Percentiles rank a stretch among this genome's conserved stretches.
Conservation (phyloP, 2,329 filamentous ascomycete genomes). For the Nectriaceae sp. region DNA sequence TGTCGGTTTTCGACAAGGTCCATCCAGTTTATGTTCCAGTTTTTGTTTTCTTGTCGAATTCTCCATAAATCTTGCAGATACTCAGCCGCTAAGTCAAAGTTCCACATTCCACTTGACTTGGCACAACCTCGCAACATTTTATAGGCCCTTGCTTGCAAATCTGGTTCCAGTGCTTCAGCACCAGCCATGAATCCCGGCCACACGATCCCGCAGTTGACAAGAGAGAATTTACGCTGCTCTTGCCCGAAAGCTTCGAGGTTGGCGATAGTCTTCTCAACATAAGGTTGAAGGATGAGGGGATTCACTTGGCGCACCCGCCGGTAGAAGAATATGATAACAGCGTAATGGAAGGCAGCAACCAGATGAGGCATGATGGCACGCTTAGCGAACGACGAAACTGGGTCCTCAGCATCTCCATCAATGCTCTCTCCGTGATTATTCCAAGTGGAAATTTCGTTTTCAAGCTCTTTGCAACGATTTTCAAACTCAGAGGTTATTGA, state of each 20-base stretch:
- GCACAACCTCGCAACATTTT: slow-evolving; percentile 3
- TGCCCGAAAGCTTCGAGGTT: slow-evolving; percentile 3
- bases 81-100: slow-evolving; percentile 7
- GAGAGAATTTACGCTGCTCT: slow-evolving; percentile 4
- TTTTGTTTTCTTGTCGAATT: not conserved
- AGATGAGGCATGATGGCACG: slow-evolving; percentile 7
- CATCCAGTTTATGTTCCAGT: slow-evolving; percentile 3
- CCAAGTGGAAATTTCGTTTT: not conserved
- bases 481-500: not conserved
- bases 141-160: slow-evolving; percentile 3
- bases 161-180: slow-evolving; percentile 4
- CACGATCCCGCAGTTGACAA: slow-evolving; percentile 4
- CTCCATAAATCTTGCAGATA: slow-evolving; percentile 4
- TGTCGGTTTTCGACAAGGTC: slow-evolving; percentile 1
- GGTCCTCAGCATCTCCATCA: not conserved
- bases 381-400: not conserved
- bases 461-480: not conserved
- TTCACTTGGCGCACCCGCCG: slow-evolving; percentile 4
- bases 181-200: slow-evolving; percentile 9
- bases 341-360: slow-evolving; percentile 7
- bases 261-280: slow-evolving; percentile 8
- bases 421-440: not conserved
- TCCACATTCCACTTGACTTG: slow-evolving; percentile 5
- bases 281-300: slow-evolving; percentile 9
- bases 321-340: slow-evolving; percentile 10